phyloP scores from a whole-genome alignment of 139 green algal genomes.

The Chlamydomonas schloesseri region DNA sequence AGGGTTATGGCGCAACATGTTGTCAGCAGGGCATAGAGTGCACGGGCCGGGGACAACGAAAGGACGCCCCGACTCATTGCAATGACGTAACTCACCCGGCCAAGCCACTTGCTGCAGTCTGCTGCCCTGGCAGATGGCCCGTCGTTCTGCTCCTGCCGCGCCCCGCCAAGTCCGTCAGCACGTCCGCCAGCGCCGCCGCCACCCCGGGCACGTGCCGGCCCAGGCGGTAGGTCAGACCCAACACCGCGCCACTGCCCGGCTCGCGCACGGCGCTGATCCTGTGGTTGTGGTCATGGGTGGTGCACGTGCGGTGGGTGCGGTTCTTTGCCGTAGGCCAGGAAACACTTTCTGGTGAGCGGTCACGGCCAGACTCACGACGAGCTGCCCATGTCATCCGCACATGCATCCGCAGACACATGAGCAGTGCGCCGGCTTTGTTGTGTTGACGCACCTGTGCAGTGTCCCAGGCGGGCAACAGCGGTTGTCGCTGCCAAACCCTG shows the following conservation, averaged over 20 bases:
- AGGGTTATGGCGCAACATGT: too few species aligned
- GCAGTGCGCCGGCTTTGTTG: too few species aligned
- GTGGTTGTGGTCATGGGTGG: too few species aligned
- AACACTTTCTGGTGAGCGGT: too few species aligned
- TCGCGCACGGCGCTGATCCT: neutral
- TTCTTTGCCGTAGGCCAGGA: too few species aligned
- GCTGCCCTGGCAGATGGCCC: neutral
- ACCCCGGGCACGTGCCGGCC: slow-evolving; percentile 70
- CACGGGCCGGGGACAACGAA: too few species aligned
- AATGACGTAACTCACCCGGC: neutral
- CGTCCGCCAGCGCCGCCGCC: slow-evolving; percentile 58
- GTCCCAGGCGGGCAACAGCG: slow-evolving; percentile 76
- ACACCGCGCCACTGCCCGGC: slow-evolving; percentile 24
- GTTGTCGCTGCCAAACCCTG: slow-evolving; percentile 68
- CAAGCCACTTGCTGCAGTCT: neutral
- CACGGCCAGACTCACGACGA: too few species aligned
- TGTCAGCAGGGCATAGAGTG: too few species aligned
- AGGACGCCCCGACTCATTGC: neutral
- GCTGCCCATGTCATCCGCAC: too few species aligned
- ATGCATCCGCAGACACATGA: too few species aligned
- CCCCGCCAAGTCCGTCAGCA: slow-evolving; percentile 61
- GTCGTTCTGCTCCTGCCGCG: neutral
- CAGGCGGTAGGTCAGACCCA: slow-evolving; percentile 79
- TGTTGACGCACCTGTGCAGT: slow-evolving; percentile 80
- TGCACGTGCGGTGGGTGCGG: too few species aligned